Evolutionary conservation across 1,284 basidiomycete species (phyloP).

Genomic region (Pseudozyma tsukubaensis): DNA sequence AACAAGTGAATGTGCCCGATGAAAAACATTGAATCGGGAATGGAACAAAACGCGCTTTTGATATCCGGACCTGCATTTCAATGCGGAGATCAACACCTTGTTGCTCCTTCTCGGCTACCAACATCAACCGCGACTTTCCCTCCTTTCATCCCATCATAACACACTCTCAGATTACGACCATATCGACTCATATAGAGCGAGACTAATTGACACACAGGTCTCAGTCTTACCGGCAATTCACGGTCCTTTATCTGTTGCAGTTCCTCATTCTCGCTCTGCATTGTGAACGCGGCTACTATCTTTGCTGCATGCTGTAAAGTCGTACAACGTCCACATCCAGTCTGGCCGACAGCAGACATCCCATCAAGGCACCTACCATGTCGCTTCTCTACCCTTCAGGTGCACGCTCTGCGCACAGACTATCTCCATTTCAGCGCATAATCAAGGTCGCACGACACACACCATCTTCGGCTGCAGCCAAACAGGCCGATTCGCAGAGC

Average conservation of each 20-base stretch:
- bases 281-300: too few species aligned
- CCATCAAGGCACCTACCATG: slow-evolving; percentile 10
- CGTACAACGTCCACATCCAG: too few species aligned
- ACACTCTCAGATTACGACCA: too few species aligned
- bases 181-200: too few species aligned
- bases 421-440: slow-evolving; percentile 39
- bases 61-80: slow-evolving; percentile 9
- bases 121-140: slow-evolving; percentile 8
- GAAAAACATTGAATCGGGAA: slow-evolving; percentile 6
- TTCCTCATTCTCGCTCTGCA: too few species aligned
- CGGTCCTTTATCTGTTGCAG: too few species aligned
- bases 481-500: slow-evolving; percentile 6
- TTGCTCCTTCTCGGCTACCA: slow-evolving; percentile 18
- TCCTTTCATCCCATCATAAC: not conserved
- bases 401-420: slow-evolving; percentile 21
- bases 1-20: slow-evolving; percentile 1
- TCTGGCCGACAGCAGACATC: not conserved
- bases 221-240: too few species aligned
- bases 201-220: too few species aligned
- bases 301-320: too few species aligned
- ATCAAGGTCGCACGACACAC: slow-evolving; percentile 50
- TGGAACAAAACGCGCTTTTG: slow-evolving; percentile 17
- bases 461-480: not conserved
- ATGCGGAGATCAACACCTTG: slow-evolving; percentile 33
- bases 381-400: slow-evolving; percentile 42